phyloP scores from a whole-genome alignment of 306 rosid species.

The Glycyrrhiza uralensis region DNA sequence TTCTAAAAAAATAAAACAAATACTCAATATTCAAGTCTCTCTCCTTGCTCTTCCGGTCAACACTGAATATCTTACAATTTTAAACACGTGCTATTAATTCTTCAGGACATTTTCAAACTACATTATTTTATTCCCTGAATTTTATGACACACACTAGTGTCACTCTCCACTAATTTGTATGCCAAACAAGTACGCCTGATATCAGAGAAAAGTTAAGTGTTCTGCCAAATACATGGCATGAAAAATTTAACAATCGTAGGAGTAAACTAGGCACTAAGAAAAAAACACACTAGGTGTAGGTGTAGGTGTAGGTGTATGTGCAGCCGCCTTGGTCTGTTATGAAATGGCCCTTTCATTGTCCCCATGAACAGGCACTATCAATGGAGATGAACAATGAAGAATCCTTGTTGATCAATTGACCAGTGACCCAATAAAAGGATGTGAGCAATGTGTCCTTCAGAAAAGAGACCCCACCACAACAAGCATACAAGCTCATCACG shows the following conservation, averaged over 20 bases:
- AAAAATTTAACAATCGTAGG: not conserved
- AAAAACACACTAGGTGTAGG: not conserved
- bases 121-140: not conserved
- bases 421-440: not conserved
- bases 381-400: not conserved
- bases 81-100: not conserved
- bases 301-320: not conserved
- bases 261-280: not conserved
- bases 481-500: constrained; percentile 17
- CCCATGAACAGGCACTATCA: constrained; percentile 19
- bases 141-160: not conserved
- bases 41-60: not conserved
- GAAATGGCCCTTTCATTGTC: constrained; percentile 7
- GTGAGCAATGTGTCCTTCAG: not conserved
- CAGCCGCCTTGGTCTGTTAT: constrained; percentile 7
- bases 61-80: not conserved
- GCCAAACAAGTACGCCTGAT: not conserved
- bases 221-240: not conserved
- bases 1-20: too few species aligned
- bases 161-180: not conserved
- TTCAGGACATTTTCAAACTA: not conserved
- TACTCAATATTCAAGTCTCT: not conserved
- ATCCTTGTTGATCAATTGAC: constrained; percentile 12
- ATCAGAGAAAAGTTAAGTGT: not conserved
- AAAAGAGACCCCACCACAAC: constrained; percentile 25